A percentile compares a stretch with the other conserved stretches of the same genome.
phyloP scores from a whole-genome alignment of 495 filamentous ascomycete genomes.

The Pyronema omphalodes region DNA sequence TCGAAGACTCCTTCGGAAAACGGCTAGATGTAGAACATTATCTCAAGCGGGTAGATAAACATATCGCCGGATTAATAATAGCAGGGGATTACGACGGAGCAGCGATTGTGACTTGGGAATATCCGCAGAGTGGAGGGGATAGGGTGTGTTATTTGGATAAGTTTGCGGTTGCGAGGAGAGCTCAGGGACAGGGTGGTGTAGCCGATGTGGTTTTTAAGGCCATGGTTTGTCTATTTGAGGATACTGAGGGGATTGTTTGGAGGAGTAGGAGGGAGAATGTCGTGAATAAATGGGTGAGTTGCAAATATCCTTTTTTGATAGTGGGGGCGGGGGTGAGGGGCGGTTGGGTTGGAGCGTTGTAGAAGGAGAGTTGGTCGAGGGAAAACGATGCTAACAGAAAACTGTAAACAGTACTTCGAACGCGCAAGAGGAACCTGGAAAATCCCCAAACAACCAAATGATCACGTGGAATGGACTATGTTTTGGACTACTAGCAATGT shows the following conservation, averaged over 20 bases:
- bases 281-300: slow-evolving; percentile 61
- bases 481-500: slow-evolving; percentile 73
- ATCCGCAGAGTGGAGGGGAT: slow-evolving; percentile 31
- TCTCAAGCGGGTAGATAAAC: slow-evolving; percentile 51
- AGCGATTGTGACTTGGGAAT: slow-evolving; percentile 89
- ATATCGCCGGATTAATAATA: slow-evolving; percentile 77
- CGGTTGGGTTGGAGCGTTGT: too few relatives aligned
- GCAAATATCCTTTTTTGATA: too few relatives aligned
- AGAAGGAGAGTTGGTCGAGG: too few relatives aligned
- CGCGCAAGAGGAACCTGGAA: slow-evolving; percentile 66
- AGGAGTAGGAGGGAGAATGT: slow-evolving; percentile 62
- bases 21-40: slow-evolving; percentile 72
- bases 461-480: slow-evolving; percentile 57
- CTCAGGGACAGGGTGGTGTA: slow-evolving; percentile 78
- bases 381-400: too few relatives aligned
- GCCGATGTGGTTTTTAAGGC: slow-evolving; percentile 91
- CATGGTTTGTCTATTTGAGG: slow-evolving; percentile 43
- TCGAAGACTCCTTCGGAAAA: slow-evolving; percentile 84
- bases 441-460: slow-evolving; percentile 38
- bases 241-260: slow-evolving; percentile 32
- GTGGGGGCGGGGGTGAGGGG: too few relatives aligned
- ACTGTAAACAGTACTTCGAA: slow-evolving; percentile 88
- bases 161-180: slow-evolving; percentile 78
- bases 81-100: slow-evolving; percentile 95
- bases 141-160: slow-evolving; percentile 90